Evolutionary conservation across 2,329 filamentous ascomycete genomes (phyloP).

Genomic region (Diaporthe helianthi): DNA sequence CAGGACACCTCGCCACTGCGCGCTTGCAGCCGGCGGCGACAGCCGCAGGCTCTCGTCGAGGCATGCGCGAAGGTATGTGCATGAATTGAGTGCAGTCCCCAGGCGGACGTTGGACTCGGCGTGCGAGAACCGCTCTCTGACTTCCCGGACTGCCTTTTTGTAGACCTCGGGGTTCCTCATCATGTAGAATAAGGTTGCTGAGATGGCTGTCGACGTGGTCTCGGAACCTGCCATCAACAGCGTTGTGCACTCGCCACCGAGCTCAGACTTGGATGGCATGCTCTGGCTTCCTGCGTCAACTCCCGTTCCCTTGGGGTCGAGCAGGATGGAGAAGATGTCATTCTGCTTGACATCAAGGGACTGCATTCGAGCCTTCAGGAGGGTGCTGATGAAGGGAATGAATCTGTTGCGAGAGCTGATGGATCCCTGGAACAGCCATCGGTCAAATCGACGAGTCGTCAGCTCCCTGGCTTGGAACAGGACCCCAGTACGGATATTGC

Average conservation of each 20-base stretch:
- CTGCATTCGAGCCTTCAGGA: background rate
- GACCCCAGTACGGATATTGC: slow-evolving; percentile 6
- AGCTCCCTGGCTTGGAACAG: slow-evolving; percentile 5
- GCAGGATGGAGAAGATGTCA: slow-evolving; percentile 1
- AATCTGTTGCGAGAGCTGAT: slow-evolving; percentile 18
- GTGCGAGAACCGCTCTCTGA: background rate
- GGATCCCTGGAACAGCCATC: slow-evolving; percentile 1
- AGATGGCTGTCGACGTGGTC: slow-evolving; percentile 10
- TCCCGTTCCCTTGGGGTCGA: background rate
- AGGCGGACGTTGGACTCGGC: background rate
- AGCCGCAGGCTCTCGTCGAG: slow-evolving; percentile 5
- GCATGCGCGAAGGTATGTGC: slow-evolving; percentile 12
- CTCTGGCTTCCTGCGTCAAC: background rate
- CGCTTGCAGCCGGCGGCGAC: slow-evolving; percentile 4
- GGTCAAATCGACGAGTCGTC: slow-evolving; percentile 12
- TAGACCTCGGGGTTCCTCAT: slow-evolving; percentile 3
- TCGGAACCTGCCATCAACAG: slow-evolving; percentile 14
- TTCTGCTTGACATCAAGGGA: background rate
- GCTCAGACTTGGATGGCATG: background rate
- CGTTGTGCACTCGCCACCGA: slow-evolving; percentile 7
- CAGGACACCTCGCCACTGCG: slow-evolving; percentile 9
- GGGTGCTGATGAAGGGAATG: slow-evolving; percentile 1
- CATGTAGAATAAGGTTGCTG: slow-evolving; percentile 8
- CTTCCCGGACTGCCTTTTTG: background rate
- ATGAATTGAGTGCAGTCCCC: slow-evolving; percentile 5